Percentiles rank a stretch among this genome's conserved stretches.
phyloP scores from a whole-genome alignment of 768 basidiomycete species.

The Mycena floridula region DNA sequence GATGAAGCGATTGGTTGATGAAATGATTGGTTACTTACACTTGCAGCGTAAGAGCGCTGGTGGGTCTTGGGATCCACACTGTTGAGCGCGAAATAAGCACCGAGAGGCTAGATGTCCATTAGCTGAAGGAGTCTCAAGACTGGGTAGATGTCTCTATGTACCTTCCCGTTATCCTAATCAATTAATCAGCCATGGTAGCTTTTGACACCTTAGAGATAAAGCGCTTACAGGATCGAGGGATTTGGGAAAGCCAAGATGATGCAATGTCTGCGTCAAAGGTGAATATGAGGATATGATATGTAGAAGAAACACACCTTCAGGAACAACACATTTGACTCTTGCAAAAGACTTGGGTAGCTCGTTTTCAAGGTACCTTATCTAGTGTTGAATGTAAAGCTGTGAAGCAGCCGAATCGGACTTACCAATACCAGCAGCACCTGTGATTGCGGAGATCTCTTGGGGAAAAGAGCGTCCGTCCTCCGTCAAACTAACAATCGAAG shows the following conservation, averaged over 20 bases:
- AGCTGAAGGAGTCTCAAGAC: background rate
- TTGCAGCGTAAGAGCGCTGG: conserved; percentile 22
- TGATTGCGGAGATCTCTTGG: background rate
- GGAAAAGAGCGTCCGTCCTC: too few relatives aligned
- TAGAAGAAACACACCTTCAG: too few relatives aligned
- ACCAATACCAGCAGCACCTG: background rate
- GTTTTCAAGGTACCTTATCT: background rate
- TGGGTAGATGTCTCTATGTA: background rate
- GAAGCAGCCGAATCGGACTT: background rate
- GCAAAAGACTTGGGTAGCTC: too few relatives aligned
- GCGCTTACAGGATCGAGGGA: background rate
- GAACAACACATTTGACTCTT: too few relatives aligned
- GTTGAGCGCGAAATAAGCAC: conserved; percentile 14
- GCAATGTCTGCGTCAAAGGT: background rate
- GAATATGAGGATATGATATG: too few relatives aligned
- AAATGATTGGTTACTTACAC: conserved; percentile 15
- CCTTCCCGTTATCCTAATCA: background rate
- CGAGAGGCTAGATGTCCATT: conserved; percentile 14
- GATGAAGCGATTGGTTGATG: conserved; percentile 7
- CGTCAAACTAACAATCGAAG: too few relatives aligned
- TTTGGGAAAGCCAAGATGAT: background rate
- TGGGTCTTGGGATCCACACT: conserved; percentile 20
- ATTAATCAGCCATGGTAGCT: background rate
- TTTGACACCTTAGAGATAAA: too few relatives aligned
- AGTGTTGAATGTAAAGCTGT: background rate